phyloP scores from a whole-genome alignment of 306 rosid species.

The Gillenia trifoliata region DNA sequence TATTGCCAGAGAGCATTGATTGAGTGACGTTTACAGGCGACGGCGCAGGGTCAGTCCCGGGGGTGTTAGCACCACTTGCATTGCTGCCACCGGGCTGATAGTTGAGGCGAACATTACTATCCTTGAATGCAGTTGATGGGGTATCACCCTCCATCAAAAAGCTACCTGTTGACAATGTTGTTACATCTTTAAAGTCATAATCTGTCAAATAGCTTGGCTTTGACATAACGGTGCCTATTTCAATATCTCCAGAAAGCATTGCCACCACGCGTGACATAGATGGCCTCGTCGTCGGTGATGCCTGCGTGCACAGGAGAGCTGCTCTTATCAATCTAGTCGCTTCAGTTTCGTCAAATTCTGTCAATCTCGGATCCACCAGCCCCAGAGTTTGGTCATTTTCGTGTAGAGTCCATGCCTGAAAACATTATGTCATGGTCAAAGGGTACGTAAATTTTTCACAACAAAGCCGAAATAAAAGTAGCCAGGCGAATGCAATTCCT shows the following conservation, averaged over 20 bases:
- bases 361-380: conserved; percentile 18
- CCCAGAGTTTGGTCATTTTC: conserved; percentile 9
- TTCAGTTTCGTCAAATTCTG: conserved; percentile 5
- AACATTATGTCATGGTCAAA: neutral
- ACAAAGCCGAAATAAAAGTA: neutral
- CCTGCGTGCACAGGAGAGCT: conserved; percentile 27
- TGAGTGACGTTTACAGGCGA: conserved; percentile 7
- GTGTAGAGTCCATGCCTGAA: conserved; percentile 22
- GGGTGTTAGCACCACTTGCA: neutral
- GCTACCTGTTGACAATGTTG: neutral
- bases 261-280: conserved; percentile 29
- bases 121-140: neutral
- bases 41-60: neutral
- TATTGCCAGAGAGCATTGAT: neutral
- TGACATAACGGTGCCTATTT: conserved; percentile 4
- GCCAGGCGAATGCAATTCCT: neutral
- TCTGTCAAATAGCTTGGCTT: conserved; percentile 30
- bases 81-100: neutral
- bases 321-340: conserved; percentile 10
- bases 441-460: neutral
- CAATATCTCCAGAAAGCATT: conserved; percentile 22
- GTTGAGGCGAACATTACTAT: neutral
- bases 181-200: conserved; percentile 16
- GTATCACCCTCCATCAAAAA: neutral
- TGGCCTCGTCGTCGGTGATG: conserved; percentile 17